Evolutionary conservation across 805 yeast species (phyloP), one percentile per base, ranked within the genome.

Genomic region (Teunomyces tritomae): DNA sequence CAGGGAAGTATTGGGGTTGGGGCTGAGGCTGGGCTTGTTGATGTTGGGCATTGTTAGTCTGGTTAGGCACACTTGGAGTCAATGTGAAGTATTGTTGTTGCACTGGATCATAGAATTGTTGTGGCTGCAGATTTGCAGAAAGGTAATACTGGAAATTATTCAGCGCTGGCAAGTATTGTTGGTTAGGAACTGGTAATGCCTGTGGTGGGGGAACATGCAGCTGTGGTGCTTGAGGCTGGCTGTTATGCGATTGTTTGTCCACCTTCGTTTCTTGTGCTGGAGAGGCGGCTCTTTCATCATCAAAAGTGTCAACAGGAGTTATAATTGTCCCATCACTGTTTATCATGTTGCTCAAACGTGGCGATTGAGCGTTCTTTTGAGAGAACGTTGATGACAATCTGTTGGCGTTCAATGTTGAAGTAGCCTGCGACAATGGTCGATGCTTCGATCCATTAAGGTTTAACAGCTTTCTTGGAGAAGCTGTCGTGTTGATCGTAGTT

Each of bases 261-360:
- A 26, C 16, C 17, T 37, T 37, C 5, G 16, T 28, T 24, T 37
- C 40, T n/a, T 37, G 40, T 13, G 13, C 29, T 13, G 34, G 10
- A 27, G 43, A 40, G 4, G 27, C 14, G 4, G 8, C 24, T 28
- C n/a, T 13, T 28, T 32, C 39, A 24, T 52, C 50, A 13, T 49
- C 50, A 27, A 34, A 42, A 3, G 70, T 56, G 8, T 68, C 76
- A 11, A 70, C 62, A 0, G 76, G 74, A 1, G 77, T 67, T 24
- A 71, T 68, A 8, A 70, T 67, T 3, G 78, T 73, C 2, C 77
- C 77, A 48, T 72, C 78, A 53, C 77, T 71, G 48, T 73, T 73
- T 42, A 72, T 71, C 67, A 71, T 64, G 52, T 71, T 72, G 39
- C 70, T 56, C 33, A 71, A 56, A 43, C 67, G 60, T 8, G 76